These are phyloP conservation scores for Cladosporium sphaerospermum DNA, from an alignment of 2,329 filamentous ascomycete species.

Conservation along the genomic window DNA sequence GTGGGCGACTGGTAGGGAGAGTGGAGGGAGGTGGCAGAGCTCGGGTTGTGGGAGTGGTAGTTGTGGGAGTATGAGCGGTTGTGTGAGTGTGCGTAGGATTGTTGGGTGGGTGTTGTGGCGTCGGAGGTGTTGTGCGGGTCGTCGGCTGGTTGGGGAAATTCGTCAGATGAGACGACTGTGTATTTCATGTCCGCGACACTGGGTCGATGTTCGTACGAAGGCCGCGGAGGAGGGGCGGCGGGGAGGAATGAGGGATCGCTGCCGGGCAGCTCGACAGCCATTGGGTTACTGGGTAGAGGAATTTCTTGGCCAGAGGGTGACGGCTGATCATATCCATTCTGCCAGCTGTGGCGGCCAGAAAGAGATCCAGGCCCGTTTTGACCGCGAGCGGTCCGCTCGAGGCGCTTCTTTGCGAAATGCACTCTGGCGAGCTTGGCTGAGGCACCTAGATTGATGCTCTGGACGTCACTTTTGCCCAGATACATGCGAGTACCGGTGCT, in stretches of 20 bases:
- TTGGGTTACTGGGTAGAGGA: slow-evolving; percentile 37
- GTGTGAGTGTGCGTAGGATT: slow-evolving; percentile 22
- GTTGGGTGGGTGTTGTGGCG: slow-evolving; percentile 9
- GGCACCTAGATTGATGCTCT: slow-evolving; percentile 69
- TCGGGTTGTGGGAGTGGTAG: slow-evolving; percentile 9
- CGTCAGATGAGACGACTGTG: slow-evolving; percentile 55
- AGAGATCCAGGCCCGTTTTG: neutral
- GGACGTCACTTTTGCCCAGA: slow-evolving; percentile 64
- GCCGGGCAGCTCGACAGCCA: slow-evolving; percentile 28
- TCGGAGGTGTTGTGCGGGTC: neutral
- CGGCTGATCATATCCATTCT: slow-evolving; percentile 27
- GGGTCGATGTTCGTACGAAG: slow-evolving; percentile 52
- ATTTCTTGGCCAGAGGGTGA: slow-evolving; percentile 27
- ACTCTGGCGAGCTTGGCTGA: slow-evolving; percentile 80
- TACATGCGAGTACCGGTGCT: slow-evolving; percentile 87
- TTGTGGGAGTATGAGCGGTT: slow-evolving; percentile 19
- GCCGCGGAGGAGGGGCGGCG: slow-evolving; percentile 34
- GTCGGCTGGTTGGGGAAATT: slow-evolving; percentile 41
- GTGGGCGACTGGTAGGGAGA: slow-evolving; percentile 5
- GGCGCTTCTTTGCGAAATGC: slow-evolving; percentile 65
- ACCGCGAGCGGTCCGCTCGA: slow-evolving; percentile 44
- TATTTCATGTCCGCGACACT: slow-evolving; percentile 59
- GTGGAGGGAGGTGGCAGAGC: slow-evolving; percentile 10
- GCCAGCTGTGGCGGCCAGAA: slow-evolving; percentile 20
- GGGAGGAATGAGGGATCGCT: slow-evolving; percentile 16